Evolutionary conservation across 257 asterid species (phyloP).

Genomic region (Solanum habrochaites): DNA sequence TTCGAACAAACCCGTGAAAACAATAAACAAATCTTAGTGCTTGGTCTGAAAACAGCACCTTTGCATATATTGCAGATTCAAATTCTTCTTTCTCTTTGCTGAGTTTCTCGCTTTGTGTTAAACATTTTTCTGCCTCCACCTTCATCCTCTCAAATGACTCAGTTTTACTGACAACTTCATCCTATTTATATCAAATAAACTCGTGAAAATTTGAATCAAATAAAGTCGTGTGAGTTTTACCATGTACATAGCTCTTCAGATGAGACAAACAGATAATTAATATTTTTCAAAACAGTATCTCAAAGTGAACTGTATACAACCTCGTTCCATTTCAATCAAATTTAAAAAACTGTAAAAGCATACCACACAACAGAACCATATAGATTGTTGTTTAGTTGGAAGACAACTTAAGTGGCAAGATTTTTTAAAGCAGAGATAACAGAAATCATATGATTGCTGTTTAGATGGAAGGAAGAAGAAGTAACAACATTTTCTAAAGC

Average conservation of each 20-base stretch:
- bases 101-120: constrained; percentile 68
- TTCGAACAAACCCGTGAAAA: not conserved
- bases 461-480: not conserved
- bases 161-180: constrained; percentile 69
- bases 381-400: not conserved
- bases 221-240: not conserved
- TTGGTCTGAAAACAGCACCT: constrained; percentile 25
- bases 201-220: constrained; percentile 2
- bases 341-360: not conserved
- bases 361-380: not conserved
- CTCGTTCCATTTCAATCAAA: not conserved
- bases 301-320: not conserved
- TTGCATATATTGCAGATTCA: constrained; percentile 64
- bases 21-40: not conserved
- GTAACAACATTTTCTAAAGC: not conserved
- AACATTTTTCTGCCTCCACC: constrained; percentile 74
- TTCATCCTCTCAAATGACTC: constrained; percentile 50
- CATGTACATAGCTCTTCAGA: not conserved
- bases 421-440: not conserved
- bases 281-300: not conserved
- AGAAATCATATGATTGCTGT: not conserved
- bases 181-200: constrained; percentile 38
- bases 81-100: constrained; percentile 57
- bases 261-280: not conserved
- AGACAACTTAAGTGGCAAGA: not conserved